Conservation (phyloP, 768 basidiomycete species). For the Hortiboletus flavorubellus region DNA sequence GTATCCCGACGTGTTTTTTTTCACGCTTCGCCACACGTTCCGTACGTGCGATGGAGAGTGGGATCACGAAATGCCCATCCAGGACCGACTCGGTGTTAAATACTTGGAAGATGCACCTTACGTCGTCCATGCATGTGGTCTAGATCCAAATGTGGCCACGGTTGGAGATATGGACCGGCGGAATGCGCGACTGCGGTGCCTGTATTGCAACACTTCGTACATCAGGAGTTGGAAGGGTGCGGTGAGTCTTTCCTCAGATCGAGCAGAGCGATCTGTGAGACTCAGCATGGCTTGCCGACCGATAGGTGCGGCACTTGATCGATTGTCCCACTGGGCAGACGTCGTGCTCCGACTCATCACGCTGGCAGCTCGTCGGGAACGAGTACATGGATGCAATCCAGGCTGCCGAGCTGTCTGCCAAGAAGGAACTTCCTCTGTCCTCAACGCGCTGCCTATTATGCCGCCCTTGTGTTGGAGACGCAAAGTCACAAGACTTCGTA, state of each 20-base stretch:
- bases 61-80: neutral
- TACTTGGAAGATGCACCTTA: neutral
- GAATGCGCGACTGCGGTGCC: neutral
- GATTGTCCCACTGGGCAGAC: fast-evolving
- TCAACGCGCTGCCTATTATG: neutral
- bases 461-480: neutral
- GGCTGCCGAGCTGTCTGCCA: neutral
- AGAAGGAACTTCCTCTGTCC: fast-evolving
- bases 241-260: neutral
- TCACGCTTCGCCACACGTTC: neutral
- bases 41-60: too few relatives aligned
- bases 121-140: neutral
- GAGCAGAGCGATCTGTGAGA: neutral
- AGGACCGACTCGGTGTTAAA: neutral
- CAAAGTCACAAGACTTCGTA: neutral
- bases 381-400: neutral
- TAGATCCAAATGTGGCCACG: neutral
- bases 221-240: neutral
- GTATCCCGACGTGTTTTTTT: neutral
- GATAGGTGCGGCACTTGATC: neutral
- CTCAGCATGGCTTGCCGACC: neutral
- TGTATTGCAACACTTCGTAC: neutral
- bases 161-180: slow-evolving; percentile 1
- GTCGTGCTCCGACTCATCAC: neutral
- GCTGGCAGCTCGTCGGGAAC: neutral